Evolutionary conservation across 306 rosid species (phyloP), one percentile per base, ranked within the genome.

Genomic region (Amphicarpaea edgeworthii): DNA sequence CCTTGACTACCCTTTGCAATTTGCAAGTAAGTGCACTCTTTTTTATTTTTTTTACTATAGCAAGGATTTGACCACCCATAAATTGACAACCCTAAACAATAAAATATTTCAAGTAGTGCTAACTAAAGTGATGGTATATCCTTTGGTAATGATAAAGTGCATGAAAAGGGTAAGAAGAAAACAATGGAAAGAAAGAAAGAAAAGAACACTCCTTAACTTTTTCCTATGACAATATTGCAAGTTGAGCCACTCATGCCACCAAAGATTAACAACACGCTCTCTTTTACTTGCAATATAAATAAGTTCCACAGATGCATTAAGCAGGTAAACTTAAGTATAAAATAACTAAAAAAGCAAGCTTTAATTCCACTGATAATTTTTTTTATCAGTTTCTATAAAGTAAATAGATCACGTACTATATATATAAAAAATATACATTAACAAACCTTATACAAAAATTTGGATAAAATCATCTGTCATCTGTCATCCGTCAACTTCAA

Each of bases 61-160:
- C 24, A 65, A 43, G n/a, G 70, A 63, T 43, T 62, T 12, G 63
- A 75, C 79, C 72, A 75, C 79, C 72, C 71, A 19, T 10, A 62
- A 30, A 62, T 14, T 12, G 37, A 37, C 40, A 11, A 37, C n/a
- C n/a, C 11, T 1, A 38, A 6, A 5, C 24, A 7, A 15, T 49
- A 63, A 47, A 32, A 47, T 34, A 34, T 47, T 28, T 61, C 11
- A 62, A 63, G 79, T 62, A 63, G 79, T 62, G 72, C 63, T 47
- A 14, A 32, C 50, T 49, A 47, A 49, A 63, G 50, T 75, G 40
- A 75, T 26, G 3, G 3, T 26, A 26, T 75, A 14, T 75, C 43
- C 19, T 24, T 24, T 12, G 6, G 51, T 32, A 32, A 75, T 62
- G 51, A 75, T 62, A 62, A 62, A 19, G 70, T 32, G 16, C 12